Percentiles rank a stretch among this genome's conserved stretches.
Evolutionary conservation across 805 yeast species (phyloP).

Genomic region (Kuraishia piskuri): DNA sequence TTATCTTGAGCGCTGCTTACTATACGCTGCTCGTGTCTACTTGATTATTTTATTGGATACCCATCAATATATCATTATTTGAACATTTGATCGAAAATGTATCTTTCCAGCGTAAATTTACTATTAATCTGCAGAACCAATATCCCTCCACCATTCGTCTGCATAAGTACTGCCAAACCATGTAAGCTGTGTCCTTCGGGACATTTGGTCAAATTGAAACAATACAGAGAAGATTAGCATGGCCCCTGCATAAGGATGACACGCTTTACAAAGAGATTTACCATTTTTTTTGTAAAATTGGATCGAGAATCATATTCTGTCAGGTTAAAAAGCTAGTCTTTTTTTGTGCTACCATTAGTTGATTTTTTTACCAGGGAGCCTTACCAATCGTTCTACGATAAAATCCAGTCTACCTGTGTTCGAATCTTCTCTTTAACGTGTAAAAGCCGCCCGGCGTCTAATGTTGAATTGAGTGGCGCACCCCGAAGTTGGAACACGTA

Average conservation of each 20-base stretch:
- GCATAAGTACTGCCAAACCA: slow-evolving; percentile 5
- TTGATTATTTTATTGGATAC: background rate
- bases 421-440: background rate
- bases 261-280: slow-evolving; percentile 99
- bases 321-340: background rate
- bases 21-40: background rate
- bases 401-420: background rate
- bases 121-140: background rate
- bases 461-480: background rate
- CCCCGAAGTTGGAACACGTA: background rate
- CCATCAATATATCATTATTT: background rate
- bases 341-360: background rate
- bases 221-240: slow-evolving; percentile 99
- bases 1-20: background rate
- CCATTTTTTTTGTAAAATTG: slow-evolving; percentile 53
- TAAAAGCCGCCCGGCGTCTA: background rate
- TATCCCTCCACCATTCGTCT: background rate
- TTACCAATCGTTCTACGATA: background rate
- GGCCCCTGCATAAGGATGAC: slow-evolving; percentile 99
- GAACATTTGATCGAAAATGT: background rate
- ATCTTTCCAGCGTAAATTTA: too few relatives aligned
- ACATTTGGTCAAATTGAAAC: slow-evolving; percentile 99
- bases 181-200: slow-evolving; percentile 45
- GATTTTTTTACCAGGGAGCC: background rate
- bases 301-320: background rate